Conservation (phyloP, 371 early-diverging fungal species). For the Rhizopus microsporus region DNA sequence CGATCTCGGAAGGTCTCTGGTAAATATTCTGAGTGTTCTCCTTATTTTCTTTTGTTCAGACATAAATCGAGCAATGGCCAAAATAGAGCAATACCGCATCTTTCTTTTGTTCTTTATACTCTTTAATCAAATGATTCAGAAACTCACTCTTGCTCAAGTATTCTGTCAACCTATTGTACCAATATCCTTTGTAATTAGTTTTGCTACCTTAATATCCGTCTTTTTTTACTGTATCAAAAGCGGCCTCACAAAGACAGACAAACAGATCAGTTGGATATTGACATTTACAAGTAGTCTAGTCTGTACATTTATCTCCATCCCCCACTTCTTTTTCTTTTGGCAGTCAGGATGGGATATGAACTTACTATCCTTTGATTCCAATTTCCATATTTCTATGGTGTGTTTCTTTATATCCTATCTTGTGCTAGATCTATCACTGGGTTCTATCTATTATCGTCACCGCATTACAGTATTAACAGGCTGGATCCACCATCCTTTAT, state of each 20-base stretch:
- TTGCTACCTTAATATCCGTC: conserved; percentile 16
- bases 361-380: conserved; percentile 13
- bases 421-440: conserved; percentile 44
- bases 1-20: too few relatives aligned
- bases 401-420: conserved; percentile 49
- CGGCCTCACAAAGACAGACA: conserved; percentile 31
- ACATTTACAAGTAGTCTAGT: conserved; percentile 43
- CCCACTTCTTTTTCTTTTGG: conserved; percentile 30
- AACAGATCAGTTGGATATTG: conserved; percentile 40
- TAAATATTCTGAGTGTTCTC: background rate
- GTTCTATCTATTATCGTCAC: conserved; percentile 47
- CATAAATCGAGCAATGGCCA: background rate
- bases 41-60: background rate
- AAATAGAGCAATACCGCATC: background rate
- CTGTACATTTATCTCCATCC: conserved; percentile 34
- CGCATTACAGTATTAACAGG: conserved; percentile 54
- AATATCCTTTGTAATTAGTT: conserved; percentile 15
- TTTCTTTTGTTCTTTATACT: background rate
- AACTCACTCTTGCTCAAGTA: conserved; percentile 24
- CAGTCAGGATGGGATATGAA: conserved; percentile 35
- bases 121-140: conserved; percentile 7
- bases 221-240: conserved; percentile 27
- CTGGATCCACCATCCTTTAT: conserved; percentile 58
- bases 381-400: conserved; percentile 13
- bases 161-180: conserved; percentile 28